Evolutionary conservation across 2,329 filamentous ascomycete species (phyloP).

Genomic region (Coniochaeta sp.): DNA sequence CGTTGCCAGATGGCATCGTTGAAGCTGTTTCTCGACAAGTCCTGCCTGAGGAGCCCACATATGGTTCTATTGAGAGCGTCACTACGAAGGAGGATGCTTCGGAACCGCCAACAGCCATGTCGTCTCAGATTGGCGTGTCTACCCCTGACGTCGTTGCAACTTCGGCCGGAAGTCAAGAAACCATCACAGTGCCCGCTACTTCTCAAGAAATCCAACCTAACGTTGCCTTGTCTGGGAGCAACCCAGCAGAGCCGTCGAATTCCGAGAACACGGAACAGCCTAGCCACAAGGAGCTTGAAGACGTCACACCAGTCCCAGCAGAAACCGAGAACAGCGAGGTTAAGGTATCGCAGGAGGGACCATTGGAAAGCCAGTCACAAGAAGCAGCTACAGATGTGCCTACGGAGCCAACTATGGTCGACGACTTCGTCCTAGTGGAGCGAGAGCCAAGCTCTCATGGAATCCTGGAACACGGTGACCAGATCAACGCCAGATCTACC

Average conservation of each 20-base stretch:
- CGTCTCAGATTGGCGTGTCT: constrained; percentile 2
- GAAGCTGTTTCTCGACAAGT: background rate
- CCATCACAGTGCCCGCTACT: no score
- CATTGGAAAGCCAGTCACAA: background rate
- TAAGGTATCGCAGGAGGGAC: background rate
- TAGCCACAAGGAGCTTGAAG: no score
- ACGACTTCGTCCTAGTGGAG: constrained; percentile 1
- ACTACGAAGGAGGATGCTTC: background rate
- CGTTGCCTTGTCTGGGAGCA: background rate
- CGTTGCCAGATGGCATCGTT: background rate
- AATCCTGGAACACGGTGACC: background rate
- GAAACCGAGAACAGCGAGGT: background rate
- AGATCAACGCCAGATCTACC: background rate
- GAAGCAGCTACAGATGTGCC: background rate
- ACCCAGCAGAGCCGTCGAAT: background rate
- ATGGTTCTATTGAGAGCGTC: background rate
- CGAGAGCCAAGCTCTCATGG: background rate
- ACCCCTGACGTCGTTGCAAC: constrained; percentile 1
- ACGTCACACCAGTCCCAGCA: background rate
- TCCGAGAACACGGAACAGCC: no score
- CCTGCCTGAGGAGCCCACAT: background rate
- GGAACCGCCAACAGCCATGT: background rate
- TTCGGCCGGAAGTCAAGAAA: no score
- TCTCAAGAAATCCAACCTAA: no score
- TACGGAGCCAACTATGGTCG: background rate